Conservation (phyloP, 495 filamentous ascomycete species). For the Aspergillus haitiensis region DNA sequence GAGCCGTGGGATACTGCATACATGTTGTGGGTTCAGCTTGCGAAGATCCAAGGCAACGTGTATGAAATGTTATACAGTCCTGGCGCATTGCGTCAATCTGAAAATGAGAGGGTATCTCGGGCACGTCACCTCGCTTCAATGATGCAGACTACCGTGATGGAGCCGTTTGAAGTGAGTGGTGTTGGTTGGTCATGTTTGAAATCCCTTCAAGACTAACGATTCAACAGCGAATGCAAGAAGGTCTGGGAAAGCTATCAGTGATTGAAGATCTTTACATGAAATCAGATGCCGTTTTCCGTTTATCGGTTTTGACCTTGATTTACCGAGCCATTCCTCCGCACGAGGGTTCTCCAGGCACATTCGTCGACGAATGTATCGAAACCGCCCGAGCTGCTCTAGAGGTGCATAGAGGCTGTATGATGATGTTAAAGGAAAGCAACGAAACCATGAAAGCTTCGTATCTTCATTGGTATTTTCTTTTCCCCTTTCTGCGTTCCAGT, state of each 20-base stretch:
- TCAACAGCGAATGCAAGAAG: slow-evolving; percentile 18
- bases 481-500: not conserved
- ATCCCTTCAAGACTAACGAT: slow-evolving; percentile 12
- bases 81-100: slow-evolving; percentile 51
- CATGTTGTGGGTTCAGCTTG: slow-evolving; percentile 51
- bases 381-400: slow-evolving; percentile 56
- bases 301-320: slow-evolving; percentile 56
- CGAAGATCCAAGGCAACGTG: slow-evolving; percentile 55
- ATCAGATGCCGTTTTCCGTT: slow-evolving; percentile 56
- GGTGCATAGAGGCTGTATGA: slow-evolving; percentile 53
- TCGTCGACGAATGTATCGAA: slow-evolving; percentile 60
- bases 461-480: slow-evolving; percentile 58
- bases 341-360: slow-evolving; percentile 44
- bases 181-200: not conserved
- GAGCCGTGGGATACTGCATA: slow-evolving; percentile 33
- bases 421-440: slow-evolving; percentile 45
- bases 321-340: slow-evolving; percentile 61
- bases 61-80: slow-evolving; percentile 65
- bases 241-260: slow-evolving; percentile 16
- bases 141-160: slow-evolving; percentile 34
- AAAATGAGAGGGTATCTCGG: slow-evolving; percentile 41
- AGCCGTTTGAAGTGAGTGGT: slow-evolving; percentile 35
- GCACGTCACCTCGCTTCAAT: slow-evolving; percentile 36
- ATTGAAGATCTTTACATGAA: slow-evolving; percentile 51
- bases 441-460: slow-evolving; percentile 53